Evolutionary conservation across 129 eudicot genomes (phyloP), one percentile per base, ranked within the genome.

Genomic region (Heracleum sosnowskyi): DNA sequence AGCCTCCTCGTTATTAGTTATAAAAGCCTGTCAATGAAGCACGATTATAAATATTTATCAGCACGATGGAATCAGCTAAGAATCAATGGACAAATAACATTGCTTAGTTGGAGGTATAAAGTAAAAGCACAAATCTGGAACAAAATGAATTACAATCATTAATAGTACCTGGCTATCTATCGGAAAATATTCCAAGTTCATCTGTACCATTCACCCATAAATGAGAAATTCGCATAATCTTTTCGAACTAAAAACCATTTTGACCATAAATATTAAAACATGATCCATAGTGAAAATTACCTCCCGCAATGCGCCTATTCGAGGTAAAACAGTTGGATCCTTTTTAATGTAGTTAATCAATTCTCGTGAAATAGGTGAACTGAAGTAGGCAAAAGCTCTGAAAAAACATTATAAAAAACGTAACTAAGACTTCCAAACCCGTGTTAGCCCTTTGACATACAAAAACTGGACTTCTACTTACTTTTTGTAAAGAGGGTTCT

Each of bases 111-210:
- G 1, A 29, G 2, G 37, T 28, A 28, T 2, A 13, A n/a, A 24
- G 37, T 31, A 12, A 12, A 63, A 64, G 39, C 71, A 64, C 71
- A 16, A 33, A 64, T 31, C 8, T 31, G 7, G 9, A 31, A 64
- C 29, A 0, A 11, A 29, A 64, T 64, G 20, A 31, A 15, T 5
- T 13, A 31, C 2, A 7, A 35, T 37, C 73, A 63, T 11, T 16
- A 28, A 64, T 86, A 10, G 12, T 24, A 94, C 98, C 97, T 94
- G 98, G 77, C 92, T 94, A 84, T 94, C 98, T 79, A 94, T 79
- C 62, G 98, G 88, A 78, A 94, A 88, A 81, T 89, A 94, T 86
- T 94, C 98, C 97, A 94, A 86, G 83, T 94, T 94, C 97, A 94
- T 91, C 98, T 94, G 97, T 87, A 91, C 51, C 74, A 77, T 77